Conservation (phyloP, 129 eudicot species). For the Rutidosis leptorrhynchoides region DNA sequence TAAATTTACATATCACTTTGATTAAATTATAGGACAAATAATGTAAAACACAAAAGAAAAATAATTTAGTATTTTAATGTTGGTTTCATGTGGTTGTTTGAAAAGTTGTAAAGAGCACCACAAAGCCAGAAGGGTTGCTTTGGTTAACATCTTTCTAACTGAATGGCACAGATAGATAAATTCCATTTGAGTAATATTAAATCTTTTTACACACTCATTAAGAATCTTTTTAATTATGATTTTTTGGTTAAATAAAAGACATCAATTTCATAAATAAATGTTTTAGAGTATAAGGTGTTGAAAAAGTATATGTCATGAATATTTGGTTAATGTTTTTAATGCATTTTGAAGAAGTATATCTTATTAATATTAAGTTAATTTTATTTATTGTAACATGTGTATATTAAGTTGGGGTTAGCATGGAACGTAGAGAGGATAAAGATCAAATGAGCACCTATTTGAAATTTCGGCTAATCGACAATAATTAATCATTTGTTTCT, state of each 20-base stretch:
- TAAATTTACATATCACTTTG: background rate
- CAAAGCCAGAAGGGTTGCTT: slow-evolving; percentile 32
- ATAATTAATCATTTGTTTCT: too few relatives aligned
- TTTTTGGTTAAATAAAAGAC: background rate
- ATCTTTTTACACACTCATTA: background rate
- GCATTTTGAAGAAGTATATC: too few relatives aligned
- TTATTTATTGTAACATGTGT: too few relatives aligned
- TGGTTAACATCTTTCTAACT: slow-evolving; percentile 21
- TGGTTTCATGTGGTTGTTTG: slow-evolving; percentile 21
- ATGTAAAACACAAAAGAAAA: slow-evolving; percentile 2
- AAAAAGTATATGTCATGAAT: background rate
- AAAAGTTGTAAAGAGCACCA: slow-evolving; percentile 20
- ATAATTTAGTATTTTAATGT: slow-evolving; percentile 16
- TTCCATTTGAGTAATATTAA: slow-evolving; percentile 16
- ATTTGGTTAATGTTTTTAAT: too few relatives aligned
- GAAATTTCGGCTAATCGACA: too few relatives aligned
- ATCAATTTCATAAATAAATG: background rate
- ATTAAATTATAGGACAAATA: background rate
- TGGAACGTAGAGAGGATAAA: too few relatives aligned
- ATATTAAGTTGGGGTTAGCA: too few relatives aligned
- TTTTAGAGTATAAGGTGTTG: background rate
- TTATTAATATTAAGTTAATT: too few relatives aligned
- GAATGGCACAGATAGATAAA: slow-evolving; percentile 30
- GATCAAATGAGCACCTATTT: too few relatives aligned
- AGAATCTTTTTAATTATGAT: background rate